phyloP scores from a whole-genome alignment of 2,329 filamentous ascomycete genomes.

The Amesomyces nigricolor region DNA sequence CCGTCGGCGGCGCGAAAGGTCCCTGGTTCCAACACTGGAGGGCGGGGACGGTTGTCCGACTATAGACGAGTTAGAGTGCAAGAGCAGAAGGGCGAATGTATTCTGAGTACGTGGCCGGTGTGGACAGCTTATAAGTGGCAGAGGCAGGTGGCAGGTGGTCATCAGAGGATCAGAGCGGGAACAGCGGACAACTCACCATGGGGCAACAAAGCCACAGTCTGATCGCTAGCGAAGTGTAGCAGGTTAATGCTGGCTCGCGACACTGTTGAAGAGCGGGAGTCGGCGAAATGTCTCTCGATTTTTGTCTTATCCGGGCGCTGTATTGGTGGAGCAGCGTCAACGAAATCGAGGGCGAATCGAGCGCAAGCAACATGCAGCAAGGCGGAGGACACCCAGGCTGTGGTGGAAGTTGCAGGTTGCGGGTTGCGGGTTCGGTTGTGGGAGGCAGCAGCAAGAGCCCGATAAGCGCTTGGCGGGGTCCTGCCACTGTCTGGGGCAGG shows the following conservation, averaged over 20 bases:
- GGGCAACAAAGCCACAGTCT: conserved; percentile 27
- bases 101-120: neutral
- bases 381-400: neutral
- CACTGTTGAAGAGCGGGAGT: neutral
- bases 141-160: neutral
- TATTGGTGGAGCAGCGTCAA: conserved; percentile 1
- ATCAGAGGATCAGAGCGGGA: neutral
- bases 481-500: too few species aligned
- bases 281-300: neutral
- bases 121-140: too few species aligned
- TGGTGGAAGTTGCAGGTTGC: neutral
- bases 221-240: neutral
- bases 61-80: conserved; percentile 18
- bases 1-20: conserved; percentile 23
- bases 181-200: conserved; percentile 29
- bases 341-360: neutral
- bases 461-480: too few species aligned
- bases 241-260: neutral
- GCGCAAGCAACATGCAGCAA: neutral
- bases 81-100: neutral
- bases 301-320: neutral
- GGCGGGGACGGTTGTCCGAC: conserved; percentile 30
- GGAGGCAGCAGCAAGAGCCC: neutral
- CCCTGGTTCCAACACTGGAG: conserved; percentile 9
- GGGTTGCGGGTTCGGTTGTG: neutral